phyloP scores from a whole-genome alignment of 2,329 filamentous ascomycete genomes.

The Penicillium sp. region DNA sequence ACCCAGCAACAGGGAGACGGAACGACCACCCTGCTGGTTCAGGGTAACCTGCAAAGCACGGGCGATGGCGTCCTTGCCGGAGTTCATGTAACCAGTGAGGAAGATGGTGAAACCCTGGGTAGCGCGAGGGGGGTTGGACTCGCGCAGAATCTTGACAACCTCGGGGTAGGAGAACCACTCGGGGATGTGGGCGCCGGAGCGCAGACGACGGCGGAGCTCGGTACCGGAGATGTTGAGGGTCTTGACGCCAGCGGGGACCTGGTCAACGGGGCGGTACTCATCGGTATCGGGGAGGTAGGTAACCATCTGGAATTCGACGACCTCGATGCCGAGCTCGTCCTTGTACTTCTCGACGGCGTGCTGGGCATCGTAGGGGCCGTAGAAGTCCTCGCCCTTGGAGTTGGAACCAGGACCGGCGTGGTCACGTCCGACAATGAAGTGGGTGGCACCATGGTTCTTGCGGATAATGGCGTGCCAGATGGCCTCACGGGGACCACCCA shows the following conservation, averaged over 20 bases:
- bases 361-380: conserved; percentile 97
- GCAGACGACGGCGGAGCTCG: conserved; percentile 88
- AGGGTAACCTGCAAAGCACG: conserved; percentile 94
- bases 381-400: conserved; percentile 94
- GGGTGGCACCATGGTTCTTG: conserved; percentile 98
- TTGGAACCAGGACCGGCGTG: conserved; percentile 98
- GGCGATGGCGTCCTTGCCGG: conserved; percentile 93
- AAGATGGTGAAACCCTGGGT: conserved; percentile 98
- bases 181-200: conserved; percentile 89
- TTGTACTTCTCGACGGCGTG: conserved; percentile 94
- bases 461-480: conserved; percentile 99
- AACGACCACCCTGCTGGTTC: conserved; percentile 95
- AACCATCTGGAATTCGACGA: conserved; percentile 99
- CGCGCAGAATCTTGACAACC: conserved; percentile 91
- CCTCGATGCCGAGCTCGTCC: conserved; percentile 95
- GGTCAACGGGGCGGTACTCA: conserved; percentile 91
- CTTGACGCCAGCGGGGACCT: conserved; percentile 78
- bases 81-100: conserved; percentile 95
- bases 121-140: conserved; percentile 89
- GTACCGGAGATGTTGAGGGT: conserved; percentile 85
- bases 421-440: conserved; percentile 99
- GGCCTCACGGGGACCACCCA: conserved; percentile 96
- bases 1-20: conserved; percentile 89
- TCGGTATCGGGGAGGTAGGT: conserved; percentile 97
- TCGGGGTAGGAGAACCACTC: conserved; percentile 99